Percentiles rank a stretch among this genome's conserved stretches.
These are phyloP conservation scores for Penicillium silybi DNA, from an alignment of 495 filamentous ascomycete species.

Conservation along the genomic window DNA sequence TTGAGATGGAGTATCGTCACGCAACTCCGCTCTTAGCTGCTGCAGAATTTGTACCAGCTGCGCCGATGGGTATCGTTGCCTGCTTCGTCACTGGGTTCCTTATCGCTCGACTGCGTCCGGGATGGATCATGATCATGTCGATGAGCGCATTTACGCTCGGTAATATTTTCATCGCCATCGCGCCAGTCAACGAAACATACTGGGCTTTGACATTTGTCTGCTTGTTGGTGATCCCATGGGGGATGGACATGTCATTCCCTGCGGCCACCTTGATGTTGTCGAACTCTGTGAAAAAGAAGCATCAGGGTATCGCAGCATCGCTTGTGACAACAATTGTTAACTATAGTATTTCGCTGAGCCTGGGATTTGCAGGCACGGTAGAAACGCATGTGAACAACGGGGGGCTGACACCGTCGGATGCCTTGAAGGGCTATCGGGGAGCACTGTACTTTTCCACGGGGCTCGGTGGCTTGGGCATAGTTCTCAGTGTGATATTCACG, in stretches of 20 bases:
- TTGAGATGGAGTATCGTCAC: conserved; percentile 32
- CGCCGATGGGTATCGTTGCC: conserved; percentile 35
- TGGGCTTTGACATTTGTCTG: conserved; percentile 45
- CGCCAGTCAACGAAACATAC: conserved; percentile 37
- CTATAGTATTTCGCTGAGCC: conserved; percentile 56
- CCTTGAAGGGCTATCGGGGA: conserved; percentile 31
- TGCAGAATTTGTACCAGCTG: conserved; percentile 39
- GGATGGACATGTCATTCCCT: conserved; percentile 63
- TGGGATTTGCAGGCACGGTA: conserved; percentile 61
- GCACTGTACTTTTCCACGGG: conserved; percentile 31
- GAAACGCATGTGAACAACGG: conserved; percentile 48
- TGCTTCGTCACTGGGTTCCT: conserved; percentile 43
- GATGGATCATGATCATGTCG: conserved; percentile 46
- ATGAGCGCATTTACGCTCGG: conserved; percentile 44
- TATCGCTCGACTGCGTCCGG: conserved; percentile 33
- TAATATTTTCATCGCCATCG: conserved; percentile 31
- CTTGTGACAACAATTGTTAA: conserved; percentile 61
- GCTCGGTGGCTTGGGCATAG: conserved; percentile 20
- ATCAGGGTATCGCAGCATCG: conserved; percentile 48
- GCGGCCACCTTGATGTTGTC: conserved; percentile 27
- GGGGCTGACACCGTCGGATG: conserved; percentile 22
- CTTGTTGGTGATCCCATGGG: conserved; percentile 54
- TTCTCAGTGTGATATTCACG: conserved; percentile 13
- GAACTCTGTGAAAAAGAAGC: conserved; percentile 23
- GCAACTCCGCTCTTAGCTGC: conserved; percentile 33